These are phyloP conservation scores for Aspergillus quadrilineatus DNA, from an alignment of 2,329 filamentous ascomycete species.

Conservation along the genomic window DNA sequence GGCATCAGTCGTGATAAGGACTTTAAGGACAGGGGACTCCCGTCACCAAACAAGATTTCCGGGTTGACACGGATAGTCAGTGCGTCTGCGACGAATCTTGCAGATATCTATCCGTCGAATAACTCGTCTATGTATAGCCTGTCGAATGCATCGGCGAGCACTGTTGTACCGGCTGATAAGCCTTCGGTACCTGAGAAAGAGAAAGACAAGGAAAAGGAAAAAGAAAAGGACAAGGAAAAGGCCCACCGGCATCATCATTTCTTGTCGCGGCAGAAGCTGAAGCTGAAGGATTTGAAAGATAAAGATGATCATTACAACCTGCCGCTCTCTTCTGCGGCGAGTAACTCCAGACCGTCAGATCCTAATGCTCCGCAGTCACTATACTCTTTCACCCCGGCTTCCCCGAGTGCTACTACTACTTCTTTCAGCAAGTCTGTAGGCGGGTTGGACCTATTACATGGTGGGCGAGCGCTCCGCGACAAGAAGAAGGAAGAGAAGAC, in stretches of 20 bases:
- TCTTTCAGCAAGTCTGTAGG: conserved; percentile 80
- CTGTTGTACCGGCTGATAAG: conserved; percentile 54
- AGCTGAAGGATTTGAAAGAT: conserved; percentile 63
- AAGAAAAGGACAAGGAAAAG: conserved; percentile 37
- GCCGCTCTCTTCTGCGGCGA: conserved; percentile 63
- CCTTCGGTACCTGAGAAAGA: conserved; percentile 41
- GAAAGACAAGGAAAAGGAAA: conserved; percentile 41
- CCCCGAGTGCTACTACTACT: conserved; percentile 57
- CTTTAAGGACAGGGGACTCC: conserved; percentile 51
- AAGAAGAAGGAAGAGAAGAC: conserved; percentile 74
- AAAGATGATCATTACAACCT: conserved; percentile 58
- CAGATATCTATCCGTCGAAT: conserved; percentile 54
- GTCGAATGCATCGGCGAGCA: conserved; percentile 62
- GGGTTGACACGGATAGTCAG: conserved; percentile 57
- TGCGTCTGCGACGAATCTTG: conserved; percentile 60
- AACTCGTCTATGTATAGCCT: conserved; percentile 60
- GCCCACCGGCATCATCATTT: conserved; percentile 63
- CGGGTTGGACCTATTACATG: conserved; percentile 74
- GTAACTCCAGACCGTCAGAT: conserved; percentile 64
- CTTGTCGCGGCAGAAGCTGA: conserved; percentile 64
- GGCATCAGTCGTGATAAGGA: conserved; percentile 62
- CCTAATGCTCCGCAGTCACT: conserved; percentile 62
- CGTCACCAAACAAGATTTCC: conserved; percentile 59
- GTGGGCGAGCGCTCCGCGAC: conserved; percentile 71
- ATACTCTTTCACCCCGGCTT: conserved; percentile 66